These are phyloP conservation scores for Laguncularia racemosa DNA, from an alignment of 345 rosid genomes.

Conservation along the genomic window DNA sequence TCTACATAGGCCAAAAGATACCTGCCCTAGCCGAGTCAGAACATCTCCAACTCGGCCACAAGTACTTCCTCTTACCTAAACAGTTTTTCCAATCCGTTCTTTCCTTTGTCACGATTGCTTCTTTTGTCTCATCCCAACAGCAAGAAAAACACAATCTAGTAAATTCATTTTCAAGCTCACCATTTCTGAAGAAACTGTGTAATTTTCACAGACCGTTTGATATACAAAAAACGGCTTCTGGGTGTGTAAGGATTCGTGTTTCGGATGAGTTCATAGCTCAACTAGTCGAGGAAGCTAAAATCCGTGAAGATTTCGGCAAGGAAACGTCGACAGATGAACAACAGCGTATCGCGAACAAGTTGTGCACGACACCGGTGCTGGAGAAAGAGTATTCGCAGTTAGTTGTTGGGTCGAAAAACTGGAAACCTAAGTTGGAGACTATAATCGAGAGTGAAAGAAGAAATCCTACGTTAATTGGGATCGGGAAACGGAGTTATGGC, in stretches of 20 bases:
- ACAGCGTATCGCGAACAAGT: conserved; percentile 12
- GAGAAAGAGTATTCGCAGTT: conserved; percentile 56
- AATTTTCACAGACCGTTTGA: conserved; percentile 42
- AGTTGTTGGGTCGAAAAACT: conserved; percentile 48
- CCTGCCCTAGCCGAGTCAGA: conserved; percentile 60
- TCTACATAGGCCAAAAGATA: conserved; percentile 79
- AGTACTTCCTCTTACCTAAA: conserved; percentile 69
- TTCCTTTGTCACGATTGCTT: conserved; percentile 61
- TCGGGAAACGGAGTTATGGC: conserved; percentile 23
- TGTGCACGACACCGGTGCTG: conserved; percentile 65
- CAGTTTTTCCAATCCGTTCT: conserved; percentile 59
- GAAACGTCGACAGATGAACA: background rate
- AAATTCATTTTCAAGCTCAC: too few species aligned
- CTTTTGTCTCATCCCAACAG: conserved; percentile 25
- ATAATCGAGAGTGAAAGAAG: conserved; percentile 45
- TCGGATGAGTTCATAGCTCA: conserved; percentile 73
- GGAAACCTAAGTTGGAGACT: conserved; percentile 88
- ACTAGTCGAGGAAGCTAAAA: conserved; percentile 40
- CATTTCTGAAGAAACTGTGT: conserved; percentile 21
- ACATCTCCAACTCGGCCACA: conserved; percentile 62
- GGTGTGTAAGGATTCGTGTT: conserved; percentile 53
- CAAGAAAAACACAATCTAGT: background rate
- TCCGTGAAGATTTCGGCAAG: conserved; percentile 6
- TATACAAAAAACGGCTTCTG: conserved; percentile 48
- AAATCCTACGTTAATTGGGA: conserved; percentile 39